Base-by-base conservation (phyloP, 768 basidiomycete species). In the Atractiella rhizophila region DNA sequence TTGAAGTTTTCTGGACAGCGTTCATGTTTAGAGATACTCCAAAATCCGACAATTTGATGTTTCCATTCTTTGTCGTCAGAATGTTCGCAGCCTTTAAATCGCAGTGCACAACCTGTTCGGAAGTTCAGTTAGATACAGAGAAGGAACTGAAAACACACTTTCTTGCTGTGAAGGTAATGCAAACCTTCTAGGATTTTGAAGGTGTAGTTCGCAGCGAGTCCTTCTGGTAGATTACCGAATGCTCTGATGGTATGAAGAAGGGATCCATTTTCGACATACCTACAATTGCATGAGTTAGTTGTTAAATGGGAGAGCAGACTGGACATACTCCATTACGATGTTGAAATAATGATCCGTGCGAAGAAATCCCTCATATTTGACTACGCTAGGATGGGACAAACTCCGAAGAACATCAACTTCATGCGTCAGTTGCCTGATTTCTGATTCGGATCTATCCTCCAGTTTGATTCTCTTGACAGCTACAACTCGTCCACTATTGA, bases 41-140 rank as follows among this genome's bases (percentile, higher is more conserved):
- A 58, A 98, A 94, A 59, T 98, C 88, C 7, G 83, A 78, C 3
- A 98, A 69, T 62, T 96, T 96, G 54, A 91, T 75, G 54, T 96
- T 91, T 31, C 86, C 88, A 37, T 73, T 86, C 68, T 96, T 96
- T 13, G 86, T 96, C 12, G 80, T 85, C n/a, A 98, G 70, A 55
- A 98, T 91, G 57, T 96, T 98, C 19, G 88, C 88, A 0, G 88
- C 85, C 60, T 98, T 98, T 48, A 98, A 69, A 60, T 98, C 88
- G 56, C 88, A 91, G 56, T 98, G 88, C 8, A 94, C 85, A 44
- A 91, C 82, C 54, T 83, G 69, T 50, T 38, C 37, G 12, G 5
- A 39, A 6, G 25, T 16, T 19, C 11, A 42, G n/a, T n/a, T 28
- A 5, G 32, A 11, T 4, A 29, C 9, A 19, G 25, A 10, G 19